phyloP scores from a whole-genome alignment of 495 filamentous ascomycete species.

The Trichoderma virens region DNA sequence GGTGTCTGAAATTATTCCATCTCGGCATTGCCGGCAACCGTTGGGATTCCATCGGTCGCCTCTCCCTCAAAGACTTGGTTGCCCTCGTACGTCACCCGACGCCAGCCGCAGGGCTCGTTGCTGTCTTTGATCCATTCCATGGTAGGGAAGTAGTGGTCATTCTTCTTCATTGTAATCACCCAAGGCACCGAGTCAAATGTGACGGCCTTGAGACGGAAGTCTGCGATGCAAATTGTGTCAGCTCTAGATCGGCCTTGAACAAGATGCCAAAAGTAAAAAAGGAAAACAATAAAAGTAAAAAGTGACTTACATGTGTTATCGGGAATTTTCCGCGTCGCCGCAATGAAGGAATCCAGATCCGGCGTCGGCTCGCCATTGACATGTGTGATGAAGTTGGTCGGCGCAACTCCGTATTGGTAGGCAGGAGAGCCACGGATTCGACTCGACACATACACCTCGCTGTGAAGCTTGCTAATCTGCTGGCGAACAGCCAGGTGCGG shows the following conservation, averaged over 20 bases:
- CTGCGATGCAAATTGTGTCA: conserved; percentile 26
- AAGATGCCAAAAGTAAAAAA: not conserved
- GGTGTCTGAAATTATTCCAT: not conserved
- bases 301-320: conserved; percentile 73
- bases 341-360: conserved; percentile 70
- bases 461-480: conserved; percentile 93
- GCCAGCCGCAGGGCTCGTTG: conserved; percentile 56
- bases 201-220: conserved; percentile 88
- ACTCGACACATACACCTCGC: conserved; percentile 92
- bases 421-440: conserved; percentile 77
- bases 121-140: conserved; percentile 77
- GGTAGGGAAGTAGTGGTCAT: conserved; percentile 96
- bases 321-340: conserved; percentile 73
- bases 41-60: conserved; percentile 31
- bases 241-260: conserved; percentile 4
- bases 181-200: conserved; percentile 98
- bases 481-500: conserved; percentile 95
- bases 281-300: not conserved
- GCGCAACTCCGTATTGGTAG: conserved; percentile 86
- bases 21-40: conserved; percentile 18
- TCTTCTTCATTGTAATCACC: conserved; percentile 99
- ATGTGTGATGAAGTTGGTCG: conserved; percentile 94
- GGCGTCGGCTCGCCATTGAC: conserved; percentile 83
- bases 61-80: conserved; percentile 44
- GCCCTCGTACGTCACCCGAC: conserved; percentile 61